phyloP scores from a whole-genome alignment of 2,329 filamentous ascomycete genomes.

The Microcyclosporella mali region DNA sequence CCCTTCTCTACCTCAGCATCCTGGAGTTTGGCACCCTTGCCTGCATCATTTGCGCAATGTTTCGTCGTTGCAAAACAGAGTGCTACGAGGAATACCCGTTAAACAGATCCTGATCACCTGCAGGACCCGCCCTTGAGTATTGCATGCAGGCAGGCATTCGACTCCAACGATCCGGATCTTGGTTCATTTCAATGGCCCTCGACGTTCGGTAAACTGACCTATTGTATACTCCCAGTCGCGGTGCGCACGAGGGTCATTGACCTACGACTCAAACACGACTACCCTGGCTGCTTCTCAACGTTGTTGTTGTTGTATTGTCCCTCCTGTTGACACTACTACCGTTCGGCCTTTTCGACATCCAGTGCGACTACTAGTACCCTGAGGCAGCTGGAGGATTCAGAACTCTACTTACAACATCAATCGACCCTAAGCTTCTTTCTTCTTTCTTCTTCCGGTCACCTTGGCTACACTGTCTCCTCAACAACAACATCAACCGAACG shows the following conservation, averaged over 20 bases:
- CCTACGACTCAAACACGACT: constrained; percentile 8
- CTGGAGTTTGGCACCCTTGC: constrained; percentile 8
- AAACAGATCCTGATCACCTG: constrained; percentile 19
- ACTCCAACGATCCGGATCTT: constrained; percentile 21
- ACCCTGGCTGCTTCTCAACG: constrained; percentile 12
- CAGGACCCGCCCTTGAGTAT: constrained; percentile 16
- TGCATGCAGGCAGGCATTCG: constrained; percentile 18
- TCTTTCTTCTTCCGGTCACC: no score
- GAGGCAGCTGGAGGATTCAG: no score
- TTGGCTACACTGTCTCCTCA: no score
- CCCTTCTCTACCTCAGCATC: constrained; percentile 14
- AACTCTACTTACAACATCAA: no score
- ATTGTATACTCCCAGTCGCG: constrained; percentile 16
- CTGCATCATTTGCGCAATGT: constrained; percentile 22
- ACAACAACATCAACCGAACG: no score
- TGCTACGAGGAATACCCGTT: constrained; percentile 19
- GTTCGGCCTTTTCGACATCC: background rate
- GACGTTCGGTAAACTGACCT: constrained; percentile 11
- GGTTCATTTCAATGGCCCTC: constrained; percentile 15
- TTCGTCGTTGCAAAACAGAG: constrained; percentile 18
- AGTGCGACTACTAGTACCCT: no score
- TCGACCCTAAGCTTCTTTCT: no score
- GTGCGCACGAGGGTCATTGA: constrained; percentile 17
- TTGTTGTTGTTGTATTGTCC: no score
- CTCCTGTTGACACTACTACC: background rate